phyloP scores from a whole-genome alignment of 169 alveolate genomes.

The Neospora caninum region DNA sequence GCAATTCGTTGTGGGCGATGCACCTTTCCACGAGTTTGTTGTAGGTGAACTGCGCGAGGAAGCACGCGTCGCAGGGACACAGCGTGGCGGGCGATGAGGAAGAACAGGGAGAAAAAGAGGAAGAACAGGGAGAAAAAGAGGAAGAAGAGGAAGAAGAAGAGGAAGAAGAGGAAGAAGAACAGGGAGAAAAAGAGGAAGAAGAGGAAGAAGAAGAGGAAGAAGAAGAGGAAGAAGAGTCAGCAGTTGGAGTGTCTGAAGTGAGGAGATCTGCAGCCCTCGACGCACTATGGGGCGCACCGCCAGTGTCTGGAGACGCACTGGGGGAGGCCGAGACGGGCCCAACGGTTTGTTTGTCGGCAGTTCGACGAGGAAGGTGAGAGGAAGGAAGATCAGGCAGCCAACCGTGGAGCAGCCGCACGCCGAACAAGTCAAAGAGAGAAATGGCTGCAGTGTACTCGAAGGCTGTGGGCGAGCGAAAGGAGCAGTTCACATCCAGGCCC shows the following conservation, averaged over 20 bases:
- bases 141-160: no score
- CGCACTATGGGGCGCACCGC: no score
- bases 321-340: background rate
- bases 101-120: no score
- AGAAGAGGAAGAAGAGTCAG: no score
- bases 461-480: constrained; percentile 36
- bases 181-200: no score
- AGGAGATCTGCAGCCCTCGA: no score
- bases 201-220: no score
- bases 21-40: constrained; percentile 36
- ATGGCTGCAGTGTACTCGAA: constrained; percentile 60
- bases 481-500: constrained; percentile 61
- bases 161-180: no score
- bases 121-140: no score
- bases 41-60: constrained; percentile 31
- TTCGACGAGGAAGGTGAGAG: background rate
- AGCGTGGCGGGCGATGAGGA: background rate
- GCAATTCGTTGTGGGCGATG: constrained; percentile 6
- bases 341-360: background rate
- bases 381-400: constrained; percentile 31
- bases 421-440: constrained; percentile 57
- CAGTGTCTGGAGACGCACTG: no score
- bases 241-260: no score
- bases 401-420: constrained; percentile 50
- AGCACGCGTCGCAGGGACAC: constrained; percentile 40